Evolutionary conservation across 257 asterid genomes (phyloP), one percentile per base, ranked within the genome.

Genomic region (Osmanthus fragrans): DNA sequence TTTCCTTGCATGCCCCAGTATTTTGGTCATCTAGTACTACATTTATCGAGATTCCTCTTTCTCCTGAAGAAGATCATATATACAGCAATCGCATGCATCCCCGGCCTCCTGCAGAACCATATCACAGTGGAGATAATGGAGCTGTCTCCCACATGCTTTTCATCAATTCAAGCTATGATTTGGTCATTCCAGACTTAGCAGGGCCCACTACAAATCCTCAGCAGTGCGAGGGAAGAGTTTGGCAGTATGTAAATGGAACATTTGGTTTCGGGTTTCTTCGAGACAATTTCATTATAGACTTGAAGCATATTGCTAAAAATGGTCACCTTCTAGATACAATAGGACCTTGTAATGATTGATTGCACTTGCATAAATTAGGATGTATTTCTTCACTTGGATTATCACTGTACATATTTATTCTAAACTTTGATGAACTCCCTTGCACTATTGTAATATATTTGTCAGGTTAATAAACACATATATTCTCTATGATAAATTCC

Each of bases 251-350:
- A 74, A 85, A 92, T 71, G 97, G 97, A 70, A 88, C 93, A 6
- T 87, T 89, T 63, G 99, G 99, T 45, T 94, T 90, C 73, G 99
- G 98, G 40, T 91, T 92, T 83, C 89, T 90, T 75, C 87, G 93
- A 56, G 88, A 92, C 72, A 71, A 86, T 76, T 82, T 80, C 69
- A 78, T 89, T 68, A 70, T 89, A 58, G 98, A 94, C 88, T 70
- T 94, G 82, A 91, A 86, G 88, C 94, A 80, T 77, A 84, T 94
- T 39, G 89, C 89, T 21, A 76, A 40, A 76, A 80, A 89, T 73
- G 96, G 92, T 30, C 81, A 39, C 70, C 79, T 92, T 73, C 80
- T 90, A 45, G 96, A 91, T 80, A 45, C 88, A 2, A 51, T 84
- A 66, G 89, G 83, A 70, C 74, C 83, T 56, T 71, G 80, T 76